Percentiles rank a stretch among this genome's conserved stretches.
Evolutionary conservation across 1,284 basidiomycete species (phyloP).

Genomic region (Trichosporon coremiiforme): DNA sequence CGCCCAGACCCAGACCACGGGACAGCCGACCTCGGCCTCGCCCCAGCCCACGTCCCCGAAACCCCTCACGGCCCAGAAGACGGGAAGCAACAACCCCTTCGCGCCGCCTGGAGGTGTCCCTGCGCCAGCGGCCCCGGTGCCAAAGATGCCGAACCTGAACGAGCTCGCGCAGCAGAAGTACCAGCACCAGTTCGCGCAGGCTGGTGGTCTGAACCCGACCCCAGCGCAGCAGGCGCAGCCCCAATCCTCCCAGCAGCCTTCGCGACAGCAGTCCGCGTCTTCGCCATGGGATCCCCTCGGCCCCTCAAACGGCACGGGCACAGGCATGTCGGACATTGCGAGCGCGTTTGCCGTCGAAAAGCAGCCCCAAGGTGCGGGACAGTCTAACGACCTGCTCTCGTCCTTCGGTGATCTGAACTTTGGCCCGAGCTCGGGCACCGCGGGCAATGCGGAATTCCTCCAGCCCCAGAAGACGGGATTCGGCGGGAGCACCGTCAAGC

Average conservation of each 20-base stretch:
- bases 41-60: slow-evolving; percentile 56
- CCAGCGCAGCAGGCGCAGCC: background rate
- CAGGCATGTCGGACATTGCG: slow-evolving; percentile 51
- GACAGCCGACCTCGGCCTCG: slow-evolving; percentile 19
- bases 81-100: slow-evolving; percentile 94
- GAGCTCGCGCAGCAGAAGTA: slow-evolving; percentile 67
- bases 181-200: slow-evolving; percentile 29
- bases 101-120: slow-evolving; percentile 66
- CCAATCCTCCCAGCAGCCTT: slow-evolving; percentile 23
- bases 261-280: slow-evolving; percentile 2
- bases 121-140: slow-evolving; percentile 62
- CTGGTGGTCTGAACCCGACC: slow-evolving; percentile 24
- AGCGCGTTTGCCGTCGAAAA: slow-evolving; percentile 48
- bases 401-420: background rate
- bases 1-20: background rate
- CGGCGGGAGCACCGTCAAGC: slow-evolving; percentile 67
- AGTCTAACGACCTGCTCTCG: slow-evolving; percentile 4
- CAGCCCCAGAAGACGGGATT: slow-evolving; percentile 81
- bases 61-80: slow-evolving; percentile 80
- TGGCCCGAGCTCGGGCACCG: slow-evolving; percentile 15
- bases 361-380: background rate
- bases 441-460: slow-evolving; percentile 51
- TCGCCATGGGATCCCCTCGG: slow-evolving; percentile 26
- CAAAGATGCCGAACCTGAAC: slow-evolving; percentile 76
- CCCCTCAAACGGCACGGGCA: slow-evolving; percentile 4